These are phyloP conservation scores for Lentinula raphanica DNA, from an alignment of 768 basidiomycete genomes.

Conservation along the genomic window DNA sequence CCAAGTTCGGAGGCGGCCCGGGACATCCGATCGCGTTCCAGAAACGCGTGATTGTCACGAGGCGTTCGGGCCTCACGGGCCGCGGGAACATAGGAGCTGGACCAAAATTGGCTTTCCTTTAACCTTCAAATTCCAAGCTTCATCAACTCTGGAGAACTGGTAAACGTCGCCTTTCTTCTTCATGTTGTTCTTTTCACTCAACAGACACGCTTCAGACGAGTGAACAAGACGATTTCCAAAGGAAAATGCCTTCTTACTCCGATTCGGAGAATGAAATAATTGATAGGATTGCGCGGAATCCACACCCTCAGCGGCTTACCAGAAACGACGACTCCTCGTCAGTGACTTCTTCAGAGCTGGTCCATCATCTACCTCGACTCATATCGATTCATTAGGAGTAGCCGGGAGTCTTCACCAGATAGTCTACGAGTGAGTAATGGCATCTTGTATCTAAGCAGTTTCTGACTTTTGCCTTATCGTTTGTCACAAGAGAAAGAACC, in stretches of 20 bases:
- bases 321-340: slow-evolving; percentile 29
- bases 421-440: slow-evolving; percentile 31
- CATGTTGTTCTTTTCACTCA: background rate
- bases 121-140: background rate
- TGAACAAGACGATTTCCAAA: too few relatives aligned
- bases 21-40: background rate
- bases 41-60: background rate
- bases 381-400: slow-evolving; percentile 36
- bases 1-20: too few relatives aligned
- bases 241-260: background rate
- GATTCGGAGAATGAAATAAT: slow-evolving; percentile 5
- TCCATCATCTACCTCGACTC: background rate
- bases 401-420: slow-evolving; percentile 50
- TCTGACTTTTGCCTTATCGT: background rate
- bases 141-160: background rate
- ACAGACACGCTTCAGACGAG: background rate
- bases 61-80: too few relatives aligned
- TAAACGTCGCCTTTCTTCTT: background rate
- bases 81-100: background rate
- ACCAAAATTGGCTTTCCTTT: background rate
- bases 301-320: slow-evolving; percentile 1
- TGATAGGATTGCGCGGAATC: slow-evolving; percentile 1
- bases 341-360: slow-evolving; percentile 6
- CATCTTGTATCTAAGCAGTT: background rate
- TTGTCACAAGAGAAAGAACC: slow-evolving; percentile 42